Base-by-base conservation (phyloP, 331 rosid species). In the Stylosanthes scabra region DNA sequence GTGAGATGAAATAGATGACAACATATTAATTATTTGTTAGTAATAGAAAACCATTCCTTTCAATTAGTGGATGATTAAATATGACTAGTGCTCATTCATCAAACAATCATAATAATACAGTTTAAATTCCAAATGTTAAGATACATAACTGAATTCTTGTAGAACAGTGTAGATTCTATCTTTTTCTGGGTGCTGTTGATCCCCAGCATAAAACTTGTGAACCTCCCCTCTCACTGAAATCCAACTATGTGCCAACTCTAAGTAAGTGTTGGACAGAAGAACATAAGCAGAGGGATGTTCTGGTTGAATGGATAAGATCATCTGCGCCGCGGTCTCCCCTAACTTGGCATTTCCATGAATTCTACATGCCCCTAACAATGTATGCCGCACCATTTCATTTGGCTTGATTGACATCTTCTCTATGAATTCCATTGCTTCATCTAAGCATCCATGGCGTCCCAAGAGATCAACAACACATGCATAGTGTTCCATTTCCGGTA, bases 351-450 rank as follows among this genome's bases (percentile, higher is more conserved):
- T 86, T 37, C 88, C 91, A 71, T 90, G 92, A 67, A 83, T 87
- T 80, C 95, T 86, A 50, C 96, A 88, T 31, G 93, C 95, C 68
- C 86, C 98, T 83, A 92, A 83, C 78, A 90, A 80, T 59, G 93
- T 75, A 74, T 90, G 95, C 96, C 91, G 90, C 31, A 93, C 71
- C 93, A 93, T 88, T 75, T 83, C 89, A 20, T 84, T 70, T 25
- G 90, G 95, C 76, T 90, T 64, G 6, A 85, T 72, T 9, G 88
- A 88, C 95, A 88, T 92, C 71, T 47, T 73, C 54, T 77, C 51
- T 37, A 90, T 90, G 62, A 92, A 90, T 39, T 87, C 81, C 82
- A 88, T 64, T 41, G 90, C 95, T 52, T 88, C 85, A 2, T 79
- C 64, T 14, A 93, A 71, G 61, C 20, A 72, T 40, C 98, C 98